Conservation (phyloP, 805 yeast genomes). For the Helenozyma baotianmanensis region DNA sequence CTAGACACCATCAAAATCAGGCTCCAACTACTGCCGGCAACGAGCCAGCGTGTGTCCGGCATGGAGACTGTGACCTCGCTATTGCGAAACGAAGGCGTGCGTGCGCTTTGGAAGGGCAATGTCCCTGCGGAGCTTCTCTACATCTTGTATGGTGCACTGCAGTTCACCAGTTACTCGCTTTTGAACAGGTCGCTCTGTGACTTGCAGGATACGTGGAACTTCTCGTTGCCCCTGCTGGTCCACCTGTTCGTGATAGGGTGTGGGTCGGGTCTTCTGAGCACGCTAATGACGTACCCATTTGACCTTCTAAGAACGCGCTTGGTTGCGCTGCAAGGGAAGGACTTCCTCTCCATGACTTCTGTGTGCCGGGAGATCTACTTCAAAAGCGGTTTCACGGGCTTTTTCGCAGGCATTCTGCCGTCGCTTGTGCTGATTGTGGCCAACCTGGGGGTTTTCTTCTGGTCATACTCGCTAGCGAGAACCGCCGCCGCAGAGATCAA, state of each 20-base stretch:
- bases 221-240: conserved; percentile 27
- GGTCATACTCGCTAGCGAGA: conserved; percentile 55
- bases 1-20: conserved; percentile 75
- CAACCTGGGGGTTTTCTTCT: conserved; percentile 71
- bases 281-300: conserved; percentile 76
- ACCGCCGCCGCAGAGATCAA: conserved; percentile 24
- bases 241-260: conserved; percentile 65
- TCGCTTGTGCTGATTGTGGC: conserved; percentile 62
- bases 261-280: conserved; percentile 71
- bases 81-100: conserved; percentile 58
- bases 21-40: conserved; percentile 53
- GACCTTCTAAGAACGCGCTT: conserved; percentile 85
- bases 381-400: conserved; percentile 39
- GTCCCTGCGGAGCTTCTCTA: conserved; percentile 88
- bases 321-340: conserved; percentile 53
- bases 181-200: conserved; percentile 43
- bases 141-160: conserved; percentile 77
- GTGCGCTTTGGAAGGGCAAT: conserved; percentile 94
- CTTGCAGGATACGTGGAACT: conserved; percentile 17
- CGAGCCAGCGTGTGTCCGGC: conserved; percentile 17
- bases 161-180: conserved; percentile 68
- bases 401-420: conserved; percentile 47
- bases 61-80: conserved; percentile 39
- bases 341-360: conserved; percentile 34
- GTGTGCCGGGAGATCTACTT: conserved; percentile 23